These are phyloP conservation scores for Cenchrus americanus DNA, from an alignment of 176 grass and related monocot species.

Conservation along the genomic window DNA sequence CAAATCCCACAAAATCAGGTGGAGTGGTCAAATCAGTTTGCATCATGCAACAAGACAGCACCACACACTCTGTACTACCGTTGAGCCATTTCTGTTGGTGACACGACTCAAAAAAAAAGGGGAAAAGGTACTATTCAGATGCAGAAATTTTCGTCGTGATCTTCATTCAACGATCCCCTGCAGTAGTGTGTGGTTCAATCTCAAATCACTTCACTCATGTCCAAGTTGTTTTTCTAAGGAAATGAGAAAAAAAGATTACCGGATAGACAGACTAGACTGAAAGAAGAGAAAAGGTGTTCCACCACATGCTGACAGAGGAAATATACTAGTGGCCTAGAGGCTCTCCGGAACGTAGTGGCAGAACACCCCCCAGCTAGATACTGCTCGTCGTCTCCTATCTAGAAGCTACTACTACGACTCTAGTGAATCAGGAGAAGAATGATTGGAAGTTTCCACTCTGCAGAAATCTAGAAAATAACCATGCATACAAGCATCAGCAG, in stretches of 20 bases:
- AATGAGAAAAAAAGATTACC: neutral
- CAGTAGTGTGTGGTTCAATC: neutral
- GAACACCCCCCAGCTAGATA: neutral
- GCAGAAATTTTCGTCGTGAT: neutral
- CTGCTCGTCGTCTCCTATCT: neutral
- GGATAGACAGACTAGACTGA: neutral
- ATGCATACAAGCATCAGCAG: no score
- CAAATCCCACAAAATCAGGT: neutral
- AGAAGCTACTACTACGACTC: no score
- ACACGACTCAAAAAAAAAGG: neutral
- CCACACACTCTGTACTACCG: neutral
- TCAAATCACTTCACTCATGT: neutral
- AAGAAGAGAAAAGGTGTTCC: neutral
- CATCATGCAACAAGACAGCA: neutral
- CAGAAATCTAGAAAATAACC: no score
- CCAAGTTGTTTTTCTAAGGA: no score
- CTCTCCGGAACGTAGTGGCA: neutral
- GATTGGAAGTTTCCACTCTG: conserved; percentile 35
- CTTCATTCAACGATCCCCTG: neutral
- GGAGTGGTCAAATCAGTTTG: conserved; percentile 17
- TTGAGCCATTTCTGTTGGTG: neutral
- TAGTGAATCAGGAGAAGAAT: neutral
- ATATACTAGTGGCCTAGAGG: neutral
- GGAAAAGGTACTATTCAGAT: neutral
- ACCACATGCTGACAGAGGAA: neutral